phyloP scores from a whole-genome alignment of 2,329 filamentous ascomycete species.

The Verticillium klebahnii region DNA sequence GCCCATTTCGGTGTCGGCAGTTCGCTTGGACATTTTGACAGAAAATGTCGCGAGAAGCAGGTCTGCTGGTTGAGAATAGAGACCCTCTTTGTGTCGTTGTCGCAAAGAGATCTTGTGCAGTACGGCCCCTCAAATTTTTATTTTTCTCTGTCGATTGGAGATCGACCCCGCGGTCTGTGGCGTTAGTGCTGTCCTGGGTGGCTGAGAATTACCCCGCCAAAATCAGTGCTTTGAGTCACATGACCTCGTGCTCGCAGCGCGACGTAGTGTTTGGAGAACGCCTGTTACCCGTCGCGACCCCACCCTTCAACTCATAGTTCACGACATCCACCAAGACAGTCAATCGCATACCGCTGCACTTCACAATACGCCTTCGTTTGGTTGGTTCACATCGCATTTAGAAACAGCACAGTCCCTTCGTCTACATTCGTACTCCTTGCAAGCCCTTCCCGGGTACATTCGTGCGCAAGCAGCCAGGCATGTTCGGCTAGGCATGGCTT shows the following conservation, averaged over 20 bases:
- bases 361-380: not conserved
- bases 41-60: not conserved
- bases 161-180: slow-evolving; percentile 13
- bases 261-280: not conserved
- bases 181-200: slow-evolving; percentile 1
- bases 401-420: too few species aligned
- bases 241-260: slow-evolving; percentile 6
- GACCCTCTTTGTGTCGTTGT: not conserved
- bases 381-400: too few species aligned
- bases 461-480: not conserved
- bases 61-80: not conserved
- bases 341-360: not conserved
- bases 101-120: not conserved
- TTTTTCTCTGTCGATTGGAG: not conserved
- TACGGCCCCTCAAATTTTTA: not conserved
- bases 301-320: not conserved
- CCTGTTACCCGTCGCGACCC: not conserved
- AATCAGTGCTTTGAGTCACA: not conserved
- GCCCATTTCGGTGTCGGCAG: slow-evolving; percentile 44
- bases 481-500: not conserved
- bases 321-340: not conserved
- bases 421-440: too few species aligned
- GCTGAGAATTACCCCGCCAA: slow-evolving; percentile 9
- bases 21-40: slow-evolving; percentile 54
- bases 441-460: too few species aligned